Percentiles rank a stretch among this genome's conserved stretches.
Conservation (phyloP, 2,329 filamentous ascomycete genomes). For the Diplodia intermedia region DNA sequence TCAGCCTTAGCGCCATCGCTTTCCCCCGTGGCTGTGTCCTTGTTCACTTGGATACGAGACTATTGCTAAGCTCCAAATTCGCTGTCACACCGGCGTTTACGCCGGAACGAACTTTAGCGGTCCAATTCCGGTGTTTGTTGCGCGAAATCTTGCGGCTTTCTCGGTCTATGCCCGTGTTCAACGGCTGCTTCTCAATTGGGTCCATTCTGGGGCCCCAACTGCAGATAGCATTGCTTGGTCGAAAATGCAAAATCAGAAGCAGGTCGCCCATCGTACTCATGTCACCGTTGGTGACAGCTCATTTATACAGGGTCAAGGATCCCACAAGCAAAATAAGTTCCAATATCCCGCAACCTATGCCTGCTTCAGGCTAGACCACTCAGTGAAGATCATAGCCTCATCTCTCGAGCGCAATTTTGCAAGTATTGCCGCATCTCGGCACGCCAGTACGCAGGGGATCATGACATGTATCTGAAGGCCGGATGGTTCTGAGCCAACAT, state of each 20-base stretch:
- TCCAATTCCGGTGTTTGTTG: background rate
- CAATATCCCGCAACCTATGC: too few relatives aligned
- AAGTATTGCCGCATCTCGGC: too few relatives aligned
- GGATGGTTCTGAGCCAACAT: too few relatives aligned
- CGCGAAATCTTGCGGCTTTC: background rate
- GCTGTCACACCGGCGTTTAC: background rate
- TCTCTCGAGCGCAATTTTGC: too few relatives aligned
- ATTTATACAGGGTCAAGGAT: too few relatives aligned
- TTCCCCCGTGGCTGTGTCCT: background rate
- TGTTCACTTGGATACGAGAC: conserved; percentile 7
- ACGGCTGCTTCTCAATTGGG: background rate
- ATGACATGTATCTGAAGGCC: too few relatives aligned
- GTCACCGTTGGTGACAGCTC: too few relatives aligned
- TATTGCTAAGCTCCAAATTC: background rate
- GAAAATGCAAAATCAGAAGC: background rate
- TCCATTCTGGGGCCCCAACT: background rate
- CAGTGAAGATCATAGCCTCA: too few relatives aligned
- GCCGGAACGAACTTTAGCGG: background rate
- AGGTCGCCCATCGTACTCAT: too few relatives aligned
- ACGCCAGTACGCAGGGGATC: too few relatives aligned
- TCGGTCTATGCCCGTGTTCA: background rate
- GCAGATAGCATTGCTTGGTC: background rate
- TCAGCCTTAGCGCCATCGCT: background rate
- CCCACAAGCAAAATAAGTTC: too few relatives aligned
- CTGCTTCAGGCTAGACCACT: too few relatives aligned